Evolutionary conservation across 169 alveolate species (phyloP).

Genomic region (Plasmodium chabaudi): DNA sequence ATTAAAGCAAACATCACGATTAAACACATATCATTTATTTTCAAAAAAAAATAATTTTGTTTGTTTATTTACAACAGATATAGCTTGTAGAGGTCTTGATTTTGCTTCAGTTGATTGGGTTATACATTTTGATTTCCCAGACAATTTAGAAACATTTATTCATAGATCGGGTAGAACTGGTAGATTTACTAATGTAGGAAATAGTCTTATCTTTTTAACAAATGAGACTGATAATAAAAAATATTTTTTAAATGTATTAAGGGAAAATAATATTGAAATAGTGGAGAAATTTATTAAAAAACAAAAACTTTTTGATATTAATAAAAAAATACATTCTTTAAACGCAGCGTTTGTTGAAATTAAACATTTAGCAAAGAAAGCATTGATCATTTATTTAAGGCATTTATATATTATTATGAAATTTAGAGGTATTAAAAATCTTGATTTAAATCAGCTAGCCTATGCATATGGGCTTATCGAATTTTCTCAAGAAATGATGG

Average conservation of each 20-base stretch:
- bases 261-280: conserved; percentile 61
- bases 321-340: conserved; percentile 63
- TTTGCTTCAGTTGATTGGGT: conserved; percentile 98
- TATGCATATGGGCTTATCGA: conserved; percentile 63
- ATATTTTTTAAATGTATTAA: conserved; percentile 42
- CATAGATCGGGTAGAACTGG: conserved; percentile 99
- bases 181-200: conserved; percentile 93
- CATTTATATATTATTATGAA: conserved; percentile 75
- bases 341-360: conserved; percentile 75
- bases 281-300: conserved; percentile 65
- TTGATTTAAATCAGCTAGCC: conserved; percentile 47
- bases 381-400: conserved; percentile 51
- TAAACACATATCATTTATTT: conserved; percentile 72
- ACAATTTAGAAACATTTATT: conserved; percentile 95
- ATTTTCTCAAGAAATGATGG: conserved; percentile 33
- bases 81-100: conserved; percentile 99
- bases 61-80: conserved; percentile 95
- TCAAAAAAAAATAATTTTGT: conserved; percentile 74
- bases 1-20: conserved; percentile 87
- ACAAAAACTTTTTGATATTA: conserved; percentile 59
- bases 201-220: conserved; percentile 80
- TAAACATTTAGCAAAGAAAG: conserved; percentile 64
- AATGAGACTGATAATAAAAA: conserved; percentile 69
- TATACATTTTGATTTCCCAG: conserved; percentile 98
- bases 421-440: conserved; percentile 44